Evolutionary conservation across 2,329 filamentous ascomycete genomes (phyloP), one percentile per base, ranked within the genome.

Genomic region (Ophiosphaerella herpotricha): DNA sequence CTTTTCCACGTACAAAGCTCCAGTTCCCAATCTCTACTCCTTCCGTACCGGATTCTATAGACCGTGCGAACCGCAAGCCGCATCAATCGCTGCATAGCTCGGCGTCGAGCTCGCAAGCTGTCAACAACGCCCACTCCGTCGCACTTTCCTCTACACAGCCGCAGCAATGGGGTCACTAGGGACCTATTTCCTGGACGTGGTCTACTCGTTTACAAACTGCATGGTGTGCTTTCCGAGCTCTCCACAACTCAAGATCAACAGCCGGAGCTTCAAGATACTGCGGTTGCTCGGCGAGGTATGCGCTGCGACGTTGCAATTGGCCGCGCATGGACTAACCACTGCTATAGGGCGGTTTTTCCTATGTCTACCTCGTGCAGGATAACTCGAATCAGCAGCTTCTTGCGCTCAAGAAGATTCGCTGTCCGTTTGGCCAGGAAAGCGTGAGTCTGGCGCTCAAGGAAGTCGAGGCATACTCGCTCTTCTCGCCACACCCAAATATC

Each of bases 331-430:
- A 52, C 45, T 46, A 24, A 57, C 41, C 5, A 32, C 18, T 13
- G 32, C 21, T 24, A 35, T 29, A 93, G 88, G 94, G 94, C 71
- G 94, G 94, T 68, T 99, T 99, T 80, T 96, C 91, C 59, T 99
- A 97, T 76, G 94, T 99, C 64, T 99, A 99, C 77, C 89, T 99
- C 52, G 94, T 99, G 52, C 90, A 97, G 80, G 92, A 97, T 74
- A 93, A 89, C 40, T 80, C 85, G 46, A 88, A 85, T 44, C 89
- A 90, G 52, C 86, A 93, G 65, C 84, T 96, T 39, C 93, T 96
- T 74, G 94, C 94, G 14, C 86, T 97, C 55, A 99, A 99, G 77
- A 99, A 99, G 82, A 99, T 99, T 74, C 88, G 93, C 71, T 99
- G 94, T 80, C 93, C 94, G 4, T 97, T 99, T 69, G 94, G 94